Conservation (phyloP, 208 protist species). For the Herpetomonas samuelpessoai region DNA sequence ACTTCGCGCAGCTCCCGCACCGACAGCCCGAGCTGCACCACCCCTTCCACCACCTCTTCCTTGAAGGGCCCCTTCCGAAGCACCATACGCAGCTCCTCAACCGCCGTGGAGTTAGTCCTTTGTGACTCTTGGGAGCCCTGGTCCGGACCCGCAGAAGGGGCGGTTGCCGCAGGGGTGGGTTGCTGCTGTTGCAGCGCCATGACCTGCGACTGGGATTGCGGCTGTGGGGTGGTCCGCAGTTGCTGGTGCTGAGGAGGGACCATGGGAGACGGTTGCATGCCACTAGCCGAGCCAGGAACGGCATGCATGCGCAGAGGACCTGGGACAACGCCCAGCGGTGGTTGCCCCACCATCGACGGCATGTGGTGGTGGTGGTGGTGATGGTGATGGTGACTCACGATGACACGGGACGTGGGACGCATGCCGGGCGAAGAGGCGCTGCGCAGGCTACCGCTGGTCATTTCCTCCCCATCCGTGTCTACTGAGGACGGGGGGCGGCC, state of each 20-base stretch:
- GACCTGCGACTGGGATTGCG: no score
- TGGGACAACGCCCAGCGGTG: no score
- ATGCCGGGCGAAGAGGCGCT: neutral
- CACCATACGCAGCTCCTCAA: neutral
- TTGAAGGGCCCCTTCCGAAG: neutral
- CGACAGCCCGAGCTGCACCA: neutral
- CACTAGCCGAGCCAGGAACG: no score
- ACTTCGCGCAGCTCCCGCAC: neutral
- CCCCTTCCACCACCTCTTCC: neutral
- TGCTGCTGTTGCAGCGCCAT: neutral
- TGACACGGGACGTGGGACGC: neutral
- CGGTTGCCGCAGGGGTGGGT: neutral
- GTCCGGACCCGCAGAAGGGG: neutral
- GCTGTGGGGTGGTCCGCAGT: neutral
- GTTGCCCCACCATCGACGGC: no score
- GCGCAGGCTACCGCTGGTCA: no score
- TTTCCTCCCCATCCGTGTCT: no score
- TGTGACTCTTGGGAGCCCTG: no score
- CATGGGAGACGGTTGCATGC: no score
- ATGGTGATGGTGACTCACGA: conserved; percentile 12
- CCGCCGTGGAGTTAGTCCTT: no score
- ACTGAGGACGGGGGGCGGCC: no score
- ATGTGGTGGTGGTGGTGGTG: conserved; percentile 34
- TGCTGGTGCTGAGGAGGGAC: no score
- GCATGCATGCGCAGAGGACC: no score